Evolutionary conservation across 495 filamentous ascomycete species (phyloP).

Genomic region (Hypoxylon fuscum): DNA sequence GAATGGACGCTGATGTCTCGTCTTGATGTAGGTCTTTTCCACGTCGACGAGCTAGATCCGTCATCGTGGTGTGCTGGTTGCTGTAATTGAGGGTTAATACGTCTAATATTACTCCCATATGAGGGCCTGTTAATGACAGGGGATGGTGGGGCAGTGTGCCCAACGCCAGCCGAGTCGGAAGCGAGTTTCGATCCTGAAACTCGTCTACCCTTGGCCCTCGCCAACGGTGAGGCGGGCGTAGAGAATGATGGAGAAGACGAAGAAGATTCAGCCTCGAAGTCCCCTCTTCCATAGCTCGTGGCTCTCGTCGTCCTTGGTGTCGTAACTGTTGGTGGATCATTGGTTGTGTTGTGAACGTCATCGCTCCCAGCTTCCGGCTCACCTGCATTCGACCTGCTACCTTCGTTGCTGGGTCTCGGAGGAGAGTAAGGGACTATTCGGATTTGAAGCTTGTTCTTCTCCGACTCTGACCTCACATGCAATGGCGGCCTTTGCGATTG

Average conservation of each 20-base stretch:
- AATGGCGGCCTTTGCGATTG: slow-evolving; percentile 52
- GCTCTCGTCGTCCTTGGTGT: slow-evolving; percentile 31
- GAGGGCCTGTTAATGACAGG: slow-evolving; percentile 42
- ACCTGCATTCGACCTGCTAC: slow-evolving; percentile 31
- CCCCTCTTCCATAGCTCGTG: slow-evolving; percentile 29
- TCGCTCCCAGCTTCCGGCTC: slow-evolving; percentile 21
- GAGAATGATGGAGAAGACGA: slow-evolving; percentile 46
- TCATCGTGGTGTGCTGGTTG: slow-evolving; percentile 35
- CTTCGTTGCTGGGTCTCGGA: slow-evolving; percentile 49
- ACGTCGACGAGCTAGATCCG: slow-evolving; percentile 22
- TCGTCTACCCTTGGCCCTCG: slow-evolving; percentile 47
- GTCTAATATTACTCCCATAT: slow-evolving; percentile 43
- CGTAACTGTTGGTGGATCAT: slow-evolving; percentile 20
- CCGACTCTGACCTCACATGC: slow-evolving; percentile 64
- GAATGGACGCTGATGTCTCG: slow-evolving; percentile 54
- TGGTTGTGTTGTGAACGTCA: slow-evolving; percentile 9
- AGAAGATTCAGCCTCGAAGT: slow-evolving; percentile 51
- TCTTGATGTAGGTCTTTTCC: slow-evolving; percentile 47
- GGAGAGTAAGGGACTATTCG: slow-evolving; percentile 65
- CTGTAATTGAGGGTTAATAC: slow-evolving; percentile 41
- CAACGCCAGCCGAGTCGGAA: slow-evolving; percentile 47
- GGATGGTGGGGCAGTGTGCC: slow-evolving; percentile 48
- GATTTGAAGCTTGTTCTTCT: slow-evolving; percentile 60
- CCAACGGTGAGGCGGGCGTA: slow-evolving; percentile 48
- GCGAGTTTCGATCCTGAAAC: slow-evolving; percentile 60